A percentile compares a stretch with the other conserved stretches of the same genome.
phyloP scores from a whole-genome alignment of 1,284 basidiomycete genomes.

The Fomitopsis schrenkii region DNA sequence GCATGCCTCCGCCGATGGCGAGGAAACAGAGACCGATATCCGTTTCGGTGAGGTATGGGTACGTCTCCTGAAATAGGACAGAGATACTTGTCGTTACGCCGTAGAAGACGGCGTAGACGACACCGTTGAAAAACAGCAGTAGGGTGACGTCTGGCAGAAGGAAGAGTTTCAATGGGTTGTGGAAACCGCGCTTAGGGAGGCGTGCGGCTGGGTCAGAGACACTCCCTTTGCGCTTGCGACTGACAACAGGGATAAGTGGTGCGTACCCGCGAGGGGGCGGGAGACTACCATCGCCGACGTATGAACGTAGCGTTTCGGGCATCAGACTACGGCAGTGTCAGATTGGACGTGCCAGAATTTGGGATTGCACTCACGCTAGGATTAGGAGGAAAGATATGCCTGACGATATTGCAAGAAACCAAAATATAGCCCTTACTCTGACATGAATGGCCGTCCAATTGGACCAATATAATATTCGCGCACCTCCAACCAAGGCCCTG shows the following conservation, averaged over 20 bases:
- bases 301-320: constrained; percentile 48
- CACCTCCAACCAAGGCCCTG: constrained; percentile 66
- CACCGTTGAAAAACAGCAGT: constrained; percentile 57
- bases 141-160: constrained; percentile 55
- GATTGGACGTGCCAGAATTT: neutral
- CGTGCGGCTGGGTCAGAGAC: constrained; percentile 16
- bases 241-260: constrained; percentile 55
- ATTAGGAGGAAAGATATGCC: constrained; percentile 50
- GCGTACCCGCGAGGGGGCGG: constrained; percentile 41
- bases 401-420: constrained; percentile 68
- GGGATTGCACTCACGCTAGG: constrained; percentile 40
- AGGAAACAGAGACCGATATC: constrained; percentile 71
- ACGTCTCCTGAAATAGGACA: constrained; percentile 52
- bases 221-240: constrained; percentile 26
- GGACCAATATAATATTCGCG: constrained; percentile 5
- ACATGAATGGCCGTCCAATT: neutral
- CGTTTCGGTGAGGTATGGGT: constrained; percentile 59
- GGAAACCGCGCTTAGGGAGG: constrained; percentile 33
- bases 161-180: constrained; percentile 60
- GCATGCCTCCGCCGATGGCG: constrained; percentile 57
- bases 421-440: constrained; percentile 65
- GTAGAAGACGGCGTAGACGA: constrained; percentile 60
- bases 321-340: constrained; percentile 28
- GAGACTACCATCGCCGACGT: constrained; percentile 58
- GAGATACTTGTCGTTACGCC: constrained; percentile 64